phyloP scores from a whole-genome alignment of 2,329 filamentous ascomycete genomes.

The Fusarium musae region DNA sequence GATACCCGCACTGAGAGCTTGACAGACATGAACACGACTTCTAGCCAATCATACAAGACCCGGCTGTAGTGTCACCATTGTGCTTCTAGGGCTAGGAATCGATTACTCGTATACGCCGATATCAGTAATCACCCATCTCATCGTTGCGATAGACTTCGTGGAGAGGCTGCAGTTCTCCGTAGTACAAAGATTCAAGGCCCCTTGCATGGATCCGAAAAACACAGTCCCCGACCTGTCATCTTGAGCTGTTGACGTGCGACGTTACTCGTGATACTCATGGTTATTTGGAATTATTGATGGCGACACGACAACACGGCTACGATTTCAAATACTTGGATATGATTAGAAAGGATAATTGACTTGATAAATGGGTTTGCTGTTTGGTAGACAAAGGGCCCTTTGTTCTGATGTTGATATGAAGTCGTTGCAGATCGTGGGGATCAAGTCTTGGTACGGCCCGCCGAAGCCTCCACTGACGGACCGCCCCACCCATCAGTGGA shows the following conservation, averaged over 20 bases:
- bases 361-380: neutral
- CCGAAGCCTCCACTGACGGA: neutral
- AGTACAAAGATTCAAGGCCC: neutral
- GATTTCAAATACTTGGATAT: rapidly evolving
- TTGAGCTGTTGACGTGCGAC: neutral
- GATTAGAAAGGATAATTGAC: rapidly evolving
- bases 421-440: neutral
- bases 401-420: neutral
- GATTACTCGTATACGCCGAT: neutral
- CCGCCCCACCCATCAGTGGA: neutral
- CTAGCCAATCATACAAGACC: neutral
- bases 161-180: too few relatives aligned
- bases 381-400: neutral
- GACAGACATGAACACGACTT: neutral
- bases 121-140: neutral
- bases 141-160: too few relatives aligned
- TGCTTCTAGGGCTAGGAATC: neutral
- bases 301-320: neutral
- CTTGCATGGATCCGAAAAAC: neutral
- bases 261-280: too few relatives aligned
- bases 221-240: neutral
- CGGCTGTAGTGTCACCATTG: neutral
- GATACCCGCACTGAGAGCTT: neutral
- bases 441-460: neutral
- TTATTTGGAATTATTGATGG: neutral